phyloP scores from a whole-genome alignment of 768 basidiomycete species.

The Atractiella rhizophila region DNA sequence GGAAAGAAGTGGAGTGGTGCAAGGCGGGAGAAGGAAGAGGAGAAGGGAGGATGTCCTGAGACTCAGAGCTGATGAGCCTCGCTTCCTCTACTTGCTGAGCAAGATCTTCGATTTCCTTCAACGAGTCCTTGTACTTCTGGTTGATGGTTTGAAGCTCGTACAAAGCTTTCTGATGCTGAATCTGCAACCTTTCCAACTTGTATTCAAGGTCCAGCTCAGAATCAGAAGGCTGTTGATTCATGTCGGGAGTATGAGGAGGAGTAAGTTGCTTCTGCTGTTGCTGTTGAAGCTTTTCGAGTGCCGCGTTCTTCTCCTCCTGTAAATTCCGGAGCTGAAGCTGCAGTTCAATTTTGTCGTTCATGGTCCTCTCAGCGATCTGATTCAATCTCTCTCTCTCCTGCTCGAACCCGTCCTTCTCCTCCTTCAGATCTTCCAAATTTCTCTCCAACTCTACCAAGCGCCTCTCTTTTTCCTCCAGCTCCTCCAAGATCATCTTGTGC shows the following conservation, averaged over 20 bases:
- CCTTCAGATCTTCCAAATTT: slow-evolving; percentile 54
- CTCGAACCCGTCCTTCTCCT: slow-evolving; percentile 39
- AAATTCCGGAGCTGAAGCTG: slow-evolving; percentile 26
- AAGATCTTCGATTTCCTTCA: slow-evolving; percentile 77
- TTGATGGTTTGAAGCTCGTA: slow-evolving; percentile 53
- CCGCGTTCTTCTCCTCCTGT: slow-evolving; percentile 1
- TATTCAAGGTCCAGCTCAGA: slow-evolving; percentile 26
- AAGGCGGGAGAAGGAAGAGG: neutral
- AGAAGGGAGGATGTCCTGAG: neutral
- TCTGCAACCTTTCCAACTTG: slow-evolving; percentile 49
- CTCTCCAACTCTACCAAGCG: slow-evolving; percentile 49
- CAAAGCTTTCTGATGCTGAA: slow-evolving; percentile 55
- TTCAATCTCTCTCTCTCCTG: slow-evolving; percentile 43
- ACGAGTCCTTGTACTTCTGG: slow-evolving; percentile 60
- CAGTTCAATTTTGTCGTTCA: slow-evolving; percentile 40
- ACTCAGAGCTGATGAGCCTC: slow-evolving; percentile 27
- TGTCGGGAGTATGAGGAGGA: slow-evolving; percentile 18
- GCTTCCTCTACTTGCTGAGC: slow-evolving; percentile 71
- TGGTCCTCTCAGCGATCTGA: slow-evolving; percentile 42
- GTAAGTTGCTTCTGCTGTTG: slow-evolving; percentile 5
- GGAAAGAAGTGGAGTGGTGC: neutral
- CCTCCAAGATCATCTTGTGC: slow-evolving; percentile 42
- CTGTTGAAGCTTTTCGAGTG: neutral
- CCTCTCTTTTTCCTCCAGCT: slow-evolving; percentile 59
- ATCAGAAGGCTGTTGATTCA: slow-evolving; percentile 3